phyloP scores from a whole-genome alignment of 306 rosid genomes.

The Aeschynomene evenia region DNA sequence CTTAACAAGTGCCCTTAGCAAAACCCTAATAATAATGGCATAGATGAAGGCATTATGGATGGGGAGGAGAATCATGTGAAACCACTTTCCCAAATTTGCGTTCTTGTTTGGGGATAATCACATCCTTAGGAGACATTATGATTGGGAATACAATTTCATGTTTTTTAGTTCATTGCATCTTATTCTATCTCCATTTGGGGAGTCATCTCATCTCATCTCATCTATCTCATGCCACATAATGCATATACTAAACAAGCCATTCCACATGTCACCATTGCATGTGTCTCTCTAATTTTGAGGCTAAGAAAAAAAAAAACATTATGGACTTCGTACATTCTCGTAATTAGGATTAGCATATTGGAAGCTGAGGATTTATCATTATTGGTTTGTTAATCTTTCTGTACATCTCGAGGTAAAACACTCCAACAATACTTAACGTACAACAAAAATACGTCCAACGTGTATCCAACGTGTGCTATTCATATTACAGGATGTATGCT shows the following conservation, averaged over 20 bases:
- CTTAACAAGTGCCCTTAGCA: too few relatives aligned
- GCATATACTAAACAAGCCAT: background rate
- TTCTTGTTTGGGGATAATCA: conserved; percentile 31
- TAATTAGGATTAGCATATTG: background rate
- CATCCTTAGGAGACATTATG: conserved; percentile 30
- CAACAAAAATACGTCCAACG: too few relatives aligned
- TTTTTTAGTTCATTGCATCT: conserved; percentile 41
- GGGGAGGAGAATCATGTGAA: conserved; percentile 12
- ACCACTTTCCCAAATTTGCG: conserved; percentile 19
- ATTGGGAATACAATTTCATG: conserved; percentile 44
- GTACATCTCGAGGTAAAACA: conserved; percentile 22
- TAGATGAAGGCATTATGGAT: conserved; percentile 15
- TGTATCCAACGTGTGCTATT: too few relatives aligned
- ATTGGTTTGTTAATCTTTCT: background rate
- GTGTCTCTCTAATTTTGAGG: background rate
- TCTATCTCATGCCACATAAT: conserved; percentile 7
- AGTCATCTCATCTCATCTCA: conserved; percentile 6
- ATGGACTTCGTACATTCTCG: conserved; percentile 22
- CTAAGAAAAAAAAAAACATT: conserved; percentile 5
- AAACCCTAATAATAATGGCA: too few relatives aligned
- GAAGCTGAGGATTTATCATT: background rate
- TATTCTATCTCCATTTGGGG: conserved; percentile 1
- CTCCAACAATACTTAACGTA: too few relatives aligned
- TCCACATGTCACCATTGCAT: conserved; percentile 28
- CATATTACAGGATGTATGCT: too few relatives aligned